Conservation (phyloP, 2,329 filamentous ascomycete species). For the Cadophora sp. region DNA sequence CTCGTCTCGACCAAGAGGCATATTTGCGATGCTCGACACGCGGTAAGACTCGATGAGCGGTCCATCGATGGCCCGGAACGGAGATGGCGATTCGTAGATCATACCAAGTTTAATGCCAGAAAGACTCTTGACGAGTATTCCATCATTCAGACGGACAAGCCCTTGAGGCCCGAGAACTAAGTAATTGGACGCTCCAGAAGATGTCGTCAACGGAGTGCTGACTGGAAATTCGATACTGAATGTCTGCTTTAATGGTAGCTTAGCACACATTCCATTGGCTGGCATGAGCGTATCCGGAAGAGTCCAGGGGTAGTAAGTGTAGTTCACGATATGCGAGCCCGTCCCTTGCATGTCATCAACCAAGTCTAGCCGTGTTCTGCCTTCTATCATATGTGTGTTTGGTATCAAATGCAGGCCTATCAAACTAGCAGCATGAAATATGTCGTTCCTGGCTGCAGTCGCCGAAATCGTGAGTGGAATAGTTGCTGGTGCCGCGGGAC, state of each 20-base stretch:
- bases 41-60: constrained; percentile 61
- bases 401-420: constrained; percentile 82
- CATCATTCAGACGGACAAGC: constrained; percentile 55
- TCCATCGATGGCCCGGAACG: constrained; percentile 43
- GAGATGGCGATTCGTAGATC: constrained; percentile 63
- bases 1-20: constrained; percentile 86
- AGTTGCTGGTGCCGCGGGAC: constrained; percentile 65
- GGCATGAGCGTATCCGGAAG: constrained; percentile 79
- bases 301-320: constrained; percentile 93
- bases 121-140: constrained; percentile 58
- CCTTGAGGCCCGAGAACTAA: constrained; percentile 56
- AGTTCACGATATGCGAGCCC: constrained; percentile 63
- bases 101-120: constrained; percentile 69
- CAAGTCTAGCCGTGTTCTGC: background rate
- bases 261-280: constrained; percentile 76
- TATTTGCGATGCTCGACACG: constrained; percentile 81
- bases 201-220: constrained; percentile 45
- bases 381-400: constrained; percentile 58
- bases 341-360: background rate
- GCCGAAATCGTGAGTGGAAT: constrained; percentile 77
- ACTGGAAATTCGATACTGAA: constrained; percentile 70
- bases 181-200: constrained; percentile 46
- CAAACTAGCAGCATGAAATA: constrained; percentile 89
- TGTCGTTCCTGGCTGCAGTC: constrained; percentile 77
- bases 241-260: constrained; percentile 73